A percentile compares a stretch with the other conserved stretches of the same genome.
Conservation (phyloP, 1,139 yeast species). For the Scheffersomyces stambukii region DNA sequence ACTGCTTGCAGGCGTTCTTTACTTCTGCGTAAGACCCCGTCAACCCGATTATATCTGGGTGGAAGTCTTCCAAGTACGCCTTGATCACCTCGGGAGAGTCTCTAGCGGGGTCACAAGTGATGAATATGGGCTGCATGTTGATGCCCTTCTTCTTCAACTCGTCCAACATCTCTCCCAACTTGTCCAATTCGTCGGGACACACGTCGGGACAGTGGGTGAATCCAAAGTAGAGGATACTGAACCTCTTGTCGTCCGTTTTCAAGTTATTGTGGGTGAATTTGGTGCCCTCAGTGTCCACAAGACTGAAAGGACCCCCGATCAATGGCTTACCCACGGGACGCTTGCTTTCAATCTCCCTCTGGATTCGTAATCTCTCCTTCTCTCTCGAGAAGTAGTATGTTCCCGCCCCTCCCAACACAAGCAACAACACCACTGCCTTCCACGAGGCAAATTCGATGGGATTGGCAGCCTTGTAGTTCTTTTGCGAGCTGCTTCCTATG, state of each 20-base stretch:
- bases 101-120: slow-evolving; percentile 95
- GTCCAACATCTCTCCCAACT: slow-evolving; percentile 74
- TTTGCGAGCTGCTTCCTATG: slow-evolving; percentile 33
- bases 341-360: slow-evolving; percentile 78
- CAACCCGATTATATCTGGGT: slow-evolving; percentile 80
- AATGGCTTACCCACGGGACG: slow-evolving; percentile 88
- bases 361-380: slow-evolving; percentile 67
- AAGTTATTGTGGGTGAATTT: slow-evolving; percentile 73
- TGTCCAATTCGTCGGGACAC: slow-evolving; percentile 96
- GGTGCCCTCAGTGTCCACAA: slow-evolving; percentile 67
- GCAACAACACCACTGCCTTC: slow-evolving; percentile 71
- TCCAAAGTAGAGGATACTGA: slow-evolving; percentile 84
- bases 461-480: slow-evolving; percentile 30
- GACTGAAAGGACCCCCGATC: slow-evolving; percentile 84
- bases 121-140: slow-evolving; percentile 76
- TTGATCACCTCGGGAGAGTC: slow-evolving; percentile 82
- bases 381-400: slow-evolving; percentile 69
- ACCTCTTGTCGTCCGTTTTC: slow-evolving; percentile 52
- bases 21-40: slow-evolving; percentile 88
- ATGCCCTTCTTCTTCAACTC: slow-evolving; percentile 57
- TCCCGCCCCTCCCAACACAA: slow-evolving; percentile 65
- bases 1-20: slow-evolving; percentile 78
- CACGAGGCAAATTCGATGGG: slow-evolving; percentile 76
- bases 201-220: slow-evolving; percentile 97
- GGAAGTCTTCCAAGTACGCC: slow-evolving; percentile 80